Conservation (phyloP, 2,329 filamentous ascomycete genomes). For the Claviceps capensis region DNA sequence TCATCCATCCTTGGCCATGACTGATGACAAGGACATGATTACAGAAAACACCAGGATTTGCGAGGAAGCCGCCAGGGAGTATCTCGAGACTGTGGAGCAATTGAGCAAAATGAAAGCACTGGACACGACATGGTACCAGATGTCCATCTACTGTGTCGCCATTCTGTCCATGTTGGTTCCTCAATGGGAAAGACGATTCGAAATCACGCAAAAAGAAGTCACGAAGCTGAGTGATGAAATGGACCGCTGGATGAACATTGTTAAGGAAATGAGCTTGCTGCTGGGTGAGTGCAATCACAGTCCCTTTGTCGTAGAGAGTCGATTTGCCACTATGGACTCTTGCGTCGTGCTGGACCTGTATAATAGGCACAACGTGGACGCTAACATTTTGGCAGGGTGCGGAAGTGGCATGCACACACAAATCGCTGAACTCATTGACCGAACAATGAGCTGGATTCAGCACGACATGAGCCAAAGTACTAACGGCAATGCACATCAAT, state of each 20-base stretch:
- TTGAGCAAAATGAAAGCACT: constrained; percentile 52
- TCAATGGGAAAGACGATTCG: constrained; percentile 51
- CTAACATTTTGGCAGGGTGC: constrained; percentile 21
- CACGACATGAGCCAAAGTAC: constrained; percentile 27
- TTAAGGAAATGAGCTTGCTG: constrained; percentile 52
- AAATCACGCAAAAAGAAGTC: constrained; percentile 44
- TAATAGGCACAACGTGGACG: constrained; percentile 2
- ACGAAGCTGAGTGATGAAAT: constrained; percentile 51
- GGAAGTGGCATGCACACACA: constrained; percentile 29
- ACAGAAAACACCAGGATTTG: constrained; percentile 52
- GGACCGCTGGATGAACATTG: constrained; percentile 53
- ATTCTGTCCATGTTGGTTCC: constrained; percentile 61
- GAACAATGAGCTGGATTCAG: constrained; percentile 39
- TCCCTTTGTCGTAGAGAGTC: background rate
- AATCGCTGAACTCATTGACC: constrained; percentile 34
- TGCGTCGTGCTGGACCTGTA: background rate
- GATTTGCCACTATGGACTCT: background rate
- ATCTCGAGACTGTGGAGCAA: constrained; percentile 45
- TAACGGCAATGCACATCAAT: constrained; percentile 2
- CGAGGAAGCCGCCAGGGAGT: constrained; percentile 49
- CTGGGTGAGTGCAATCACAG: constrained; percentile 34
- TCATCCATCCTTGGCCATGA: constrained; percentile 47
- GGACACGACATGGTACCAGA: constrained; percentile 67
- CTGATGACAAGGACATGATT: constrained; percentile 38
- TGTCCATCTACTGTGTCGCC: constrained; percentile 57